phyloP scores from a whole-genome alignment of 768 basidiomycete genomes.

The Podaxis mareebaensis region DNA sequence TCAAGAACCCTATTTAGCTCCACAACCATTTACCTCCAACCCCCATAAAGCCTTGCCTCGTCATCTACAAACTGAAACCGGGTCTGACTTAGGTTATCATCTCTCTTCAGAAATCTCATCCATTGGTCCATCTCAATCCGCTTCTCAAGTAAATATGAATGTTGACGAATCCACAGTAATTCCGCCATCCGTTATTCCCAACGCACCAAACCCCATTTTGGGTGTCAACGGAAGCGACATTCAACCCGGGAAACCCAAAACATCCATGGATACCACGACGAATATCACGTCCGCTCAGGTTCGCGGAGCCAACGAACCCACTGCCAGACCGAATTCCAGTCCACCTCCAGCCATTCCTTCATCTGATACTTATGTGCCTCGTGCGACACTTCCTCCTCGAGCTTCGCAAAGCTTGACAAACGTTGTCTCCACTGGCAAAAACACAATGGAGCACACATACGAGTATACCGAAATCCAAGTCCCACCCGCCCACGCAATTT shows the following conservation, averaged over 20 bases:
- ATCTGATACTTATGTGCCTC: background rate
- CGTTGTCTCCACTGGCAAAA: background rate
- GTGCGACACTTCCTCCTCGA: background rate
- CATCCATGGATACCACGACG: background rate
- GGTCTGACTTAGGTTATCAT: background rate
- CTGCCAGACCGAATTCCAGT: background rate
- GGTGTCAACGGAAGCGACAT: constrained; percentile 15
- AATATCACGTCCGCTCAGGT: background rate
- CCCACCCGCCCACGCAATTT: constrained; percentile 13
- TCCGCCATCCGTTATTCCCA: constrained; percentile 5
- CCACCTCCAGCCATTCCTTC: background rate
- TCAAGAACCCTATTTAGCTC: constrained; percentile 7
- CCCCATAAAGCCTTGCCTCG: constrained; percentile 6
- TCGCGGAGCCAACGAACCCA: background rate
- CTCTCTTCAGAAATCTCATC: constrained; percentile 8
- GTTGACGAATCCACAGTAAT: background rate
- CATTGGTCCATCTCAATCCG: constrained; percentile 17
- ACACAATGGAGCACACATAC: background rate
- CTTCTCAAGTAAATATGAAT: constrained; percentile 15
- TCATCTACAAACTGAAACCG: background rate
- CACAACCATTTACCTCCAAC: background rate
- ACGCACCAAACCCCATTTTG: constrained; percentile 14
- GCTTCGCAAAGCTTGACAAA: constrained; percentile 1
- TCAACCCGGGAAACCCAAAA: background rate
- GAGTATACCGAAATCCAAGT: background rate